Conservation (phyloP, 2,329 filamentous ascomycete species). For the Rutstroemia sydowiana region DNA sequence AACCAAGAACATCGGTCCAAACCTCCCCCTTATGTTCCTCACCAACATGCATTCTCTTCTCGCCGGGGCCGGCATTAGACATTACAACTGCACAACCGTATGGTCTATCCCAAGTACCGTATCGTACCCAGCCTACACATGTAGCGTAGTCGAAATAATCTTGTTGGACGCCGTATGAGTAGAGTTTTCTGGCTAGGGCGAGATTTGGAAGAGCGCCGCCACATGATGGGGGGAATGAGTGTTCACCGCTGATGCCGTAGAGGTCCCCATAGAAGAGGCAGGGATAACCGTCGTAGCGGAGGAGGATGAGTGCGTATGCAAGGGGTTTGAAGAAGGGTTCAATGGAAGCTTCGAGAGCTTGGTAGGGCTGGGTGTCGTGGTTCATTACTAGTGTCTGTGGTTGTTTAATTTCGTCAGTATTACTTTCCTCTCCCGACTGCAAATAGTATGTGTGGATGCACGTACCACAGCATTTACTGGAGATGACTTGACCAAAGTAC, state of each 20-base stretch:
- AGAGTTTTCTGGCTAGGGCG: constrained; percentile 55
- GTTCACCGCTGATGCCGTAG: constrained; percentile 50
- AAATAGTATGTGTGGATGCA: no score
- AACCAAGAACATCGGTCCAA: constrained; percentile 57
- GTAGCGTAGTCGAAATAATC: constrained; percentile 55
- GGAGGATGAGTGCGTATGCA: constrained; percentile 64
- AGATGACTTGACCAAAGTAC: constrained; percentile 46
- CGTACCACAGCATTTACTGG: constrained; percentile 51
- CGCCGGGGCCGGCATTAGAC: constrained; percentile 41
- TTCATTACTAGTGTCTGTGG: constrained; percentile 59
- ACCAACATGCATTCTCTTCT: constrained; percentile 57
- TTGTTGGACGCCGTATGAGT: constrained; percentile 57
- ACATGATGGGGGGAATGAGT: constrained; percentile 43
- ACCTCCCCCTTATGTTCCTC: constrained; percentile 47
- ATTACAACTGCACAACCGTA: constrained; percentile 50
- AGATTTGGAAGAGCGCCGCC: constrained; percentile 50
- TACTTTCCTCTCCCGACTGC: no score
- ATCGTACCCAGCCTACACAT: constrained; percentile 51
- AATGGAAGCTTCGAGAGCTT: constrained; percentile 55
- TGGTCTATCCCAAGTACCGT: constrained; percentile 41
- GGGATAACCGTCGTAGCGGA: constrained; percentile 54
- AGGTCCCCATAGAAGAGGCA: constrained; percentile 67
- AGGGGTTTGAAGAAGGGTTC: constrained; percentile 62
- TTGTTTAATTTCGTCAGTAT: background rate
- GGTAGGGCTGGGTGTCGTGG: constrained; percentile 62